Evolutionary conservation across 768 basidiomycete genomes (phyloP).

Genomic region (Strobilomyces confusus): DNA sequence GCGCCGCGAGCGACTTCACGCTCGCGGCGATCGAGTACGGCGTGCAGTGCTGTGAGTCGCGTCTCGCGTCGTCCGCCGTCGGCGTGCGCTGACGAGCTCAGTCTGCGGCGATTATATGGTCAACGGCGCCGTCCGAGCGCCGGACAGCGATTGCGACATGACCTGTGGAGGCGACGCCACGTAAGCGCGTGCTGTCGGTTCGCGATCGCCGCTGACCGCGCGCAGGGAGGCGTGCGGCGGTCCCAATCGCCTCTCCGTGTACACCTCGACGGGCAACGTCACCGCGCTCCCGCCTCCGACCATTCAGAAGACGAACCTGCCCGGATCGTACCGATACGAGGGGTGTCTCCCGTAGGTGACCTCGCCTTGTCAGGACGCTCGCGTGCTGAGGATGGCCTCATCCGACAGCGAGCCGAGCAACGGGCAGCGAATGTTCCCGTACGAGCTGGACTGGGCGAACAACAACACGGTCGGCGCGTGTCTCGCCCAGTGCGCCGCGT

Average conservation of each 20-base stretch:
- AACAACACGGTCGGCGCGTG: conserved; percentile 68
- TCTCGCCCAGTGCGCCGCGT: conserved; percentile 62
- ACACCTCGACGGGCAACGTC: conserved; percentile 49
- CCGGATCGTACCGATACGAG: conserved; percentile 59
- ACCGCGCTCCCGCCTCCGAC: conserved; percentile 57
- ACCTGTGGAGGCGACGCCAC: conserved; percentile 64
- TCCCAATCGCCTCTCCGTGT: conserved; percentile 67
- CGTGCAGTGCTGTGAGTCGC: conserved; percentile 44
- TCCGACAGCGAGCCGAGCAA: conserved; percentile 43
- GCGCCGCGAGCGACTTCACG: conserved; percentile 52
- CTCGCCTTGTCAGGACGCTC: not conserved
- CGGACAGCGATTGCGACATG: conserved; percentile 62
- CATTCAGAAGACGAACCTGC: conserved; percentile 51
- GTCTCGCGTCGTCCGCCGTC: not conserved
- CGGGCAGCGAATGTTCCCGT: conserved; percentile 50
- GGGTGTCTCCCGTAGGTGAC: conserved; percentile 60
- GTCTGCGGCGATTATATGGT: conserved; percentile 70
- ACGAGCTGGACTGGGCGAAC: conserved; percentile 52
- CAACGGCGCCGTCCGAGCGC: conserved; percentile 51
- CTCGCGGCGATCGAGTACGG: conserved; percentile 70
- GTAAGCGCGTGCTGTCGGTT: conserved; percentile 34
- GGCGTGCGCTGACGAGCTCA: conserved; percentile 21
- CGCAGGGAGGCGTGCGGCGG: conserved; percentile 65
- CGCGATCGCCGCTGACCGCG: not conserved
- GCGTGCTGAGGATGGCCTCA: not conserved